Evolutionary conservation across 345 rosid species (phyloP).

Genomic region (Murraya paniculata): DNA sequence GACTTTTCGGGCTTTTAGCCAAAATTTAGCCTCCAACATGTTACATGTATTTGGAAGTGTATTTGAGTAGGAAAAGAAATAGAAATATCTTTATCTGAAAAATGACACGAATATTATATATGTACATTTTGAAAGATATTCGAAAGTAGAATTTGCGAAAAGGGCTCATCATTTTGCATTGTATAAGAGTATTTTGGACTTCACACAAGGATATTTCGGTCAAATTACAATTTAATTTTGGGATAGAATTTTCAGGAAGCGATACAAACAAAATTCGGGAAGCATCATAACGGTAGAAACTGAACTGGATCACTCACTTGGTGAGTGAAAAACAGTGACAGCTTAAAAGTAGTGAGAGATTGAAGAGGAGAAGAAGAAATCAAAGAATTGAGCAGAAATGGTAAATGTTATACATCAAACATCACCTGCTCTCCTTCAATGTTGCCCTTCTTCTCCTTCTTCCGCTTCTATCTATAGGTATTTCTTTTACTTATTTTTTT

Average conservation of each 20-base stretch:
- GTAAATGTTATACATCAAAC: constrained; percentile 21
- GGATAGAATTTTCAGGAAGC: background rate
- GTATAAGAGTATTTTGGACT: background rate
- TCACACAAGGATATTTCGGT: background rate
- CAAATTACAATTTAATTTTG: background rate
- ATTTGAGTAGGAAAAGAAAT: background rate
- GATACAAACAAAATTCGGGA: background rate
- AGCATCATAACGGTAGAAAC: background rate
- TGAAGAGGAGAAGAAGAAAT: constrained; percentile 13
- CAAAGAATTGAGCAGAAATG: constrained; percentile 18
- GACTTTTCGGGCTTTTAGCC: background rate
- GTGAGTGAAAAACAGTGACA: background rate
- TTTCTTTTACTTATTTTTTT: background rate
- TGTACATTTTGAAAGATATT: too few relatives aligned
- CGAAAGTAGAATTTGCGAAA: background rate
- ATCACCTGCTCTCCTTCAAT: constrained; percentile 28
- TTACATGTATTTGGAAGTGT: background rate
- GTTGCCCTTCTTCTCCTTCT: constrained; percentile 23
- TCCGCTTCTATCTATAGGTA: constrained; percentile 27
- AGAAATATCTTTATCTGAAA: too few relatives aligned
- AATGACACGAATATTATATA: background rate
- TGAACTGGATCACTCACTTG: background rate
- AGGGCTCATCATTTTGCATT: background rate
- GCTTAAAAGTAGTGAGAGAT: constrained; percentile 14
- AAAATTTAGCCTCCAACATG: background rate